Base-by-base conservation (phyloP, 2,329 filamentous ascomycete genomes). In the Diaporthe helianthi region DNA sequence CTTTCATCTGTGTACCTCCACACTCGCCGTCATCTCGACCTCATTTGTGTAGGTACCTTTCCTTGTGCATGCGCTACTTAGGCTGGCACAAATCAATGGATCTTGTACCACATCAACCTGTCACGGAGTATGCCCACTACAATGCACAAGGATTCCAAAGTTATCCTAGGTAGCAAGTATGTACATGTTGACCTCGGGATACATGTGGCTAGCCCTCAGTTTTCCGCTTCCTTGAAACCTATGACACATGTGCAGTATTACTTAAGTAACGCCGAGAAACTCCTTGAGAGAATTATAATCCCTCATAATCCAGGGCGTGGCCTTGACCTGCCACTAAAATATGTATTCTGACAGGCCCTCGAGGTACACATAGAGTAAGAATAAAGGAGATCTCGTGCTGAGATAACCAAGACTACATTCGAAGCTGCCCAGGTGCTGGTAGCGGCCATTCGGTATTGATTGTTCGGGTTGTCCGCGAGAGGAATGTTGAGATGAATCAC, bases 351-450 rank as follows among this genome's bases (percentile, higher is more conserved):
- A 46, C 41, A 46, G 19, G 9, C 41, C 41, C 15, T 46, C 19
- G 41, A 46, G 41, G 41, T n/a, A 2, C 19, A n/a, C n/a, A n/a
- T n/a, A 46, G 41, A 9, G 6, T n/a, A 10, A 46, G 41, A 9
- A 9, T 46, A 46, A 8, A 6, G 19, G 7, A 9, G 7, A 46
- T 46, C 10, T 8, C 41, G 8, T 22, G 41, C 22, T 22, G 41
- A n/a, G 2, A 10, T 2, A 46, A 46, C 22, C 36, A 17, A 38
- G 36, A 38, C 36, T 38, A 1, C 13, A 38, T 38, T 17, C 36
- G 12, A 46, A n/a, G 41, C 41, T 22, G 19, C 41, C 22, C 10
- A 46, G 29, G n/a, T 41, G 24, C 61, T 38, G 46, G 79, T 54
- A 19, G 63, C 63, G 33, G 63, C 13, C 47, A 65, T 38, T 12